Evolutionary conservation across 1,284 basidiomycete genomes (phyloP).

Genomic region (Porogramme epimiltina): DNA sequence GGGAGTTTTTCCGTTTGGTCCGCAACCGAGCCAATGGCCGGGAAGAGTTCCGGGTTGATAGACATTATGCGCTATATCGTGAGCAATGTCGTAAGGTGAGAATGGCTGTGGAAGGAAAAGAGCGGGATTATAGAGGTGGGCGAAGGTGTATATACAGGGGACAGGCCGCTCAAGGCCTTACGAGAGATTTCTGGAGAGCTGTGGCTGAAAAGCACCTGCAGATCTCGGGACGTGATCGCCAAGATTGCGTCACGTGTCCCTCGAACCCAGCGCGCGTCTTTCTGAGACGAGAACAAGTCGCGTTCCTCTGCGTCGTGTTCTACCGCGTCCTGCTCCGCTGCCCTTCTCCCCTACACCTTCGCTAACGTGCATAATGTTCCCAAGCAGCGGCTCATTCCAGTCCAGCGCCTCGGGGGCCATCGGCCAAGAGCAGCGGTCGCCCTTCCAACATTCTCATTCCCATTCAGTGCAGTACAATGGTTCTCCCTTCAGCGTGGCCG

Average conservation of each 20-base stretch:
- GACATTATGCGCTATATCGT: conserved; percentile 15
- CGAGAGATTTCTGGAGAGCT: conserved; percentile 17
- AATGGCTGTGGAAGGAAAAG: background rate
- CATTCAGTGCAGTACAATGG: conserved; percentile 26
- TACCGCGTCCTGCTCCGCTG: background rate
- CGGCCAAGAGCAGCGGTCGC: conserved; percentile 23
- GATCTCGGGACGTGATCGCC: conserved; percentile 11
- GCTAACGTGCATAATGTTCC: conserved; percentile 16
- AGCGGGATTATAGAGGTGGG: background rate
- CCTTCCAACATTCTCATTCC: conserved; percentile 31
- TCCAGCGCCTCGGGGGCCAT: conserved; percentile 10
- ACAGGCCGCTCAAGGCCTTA: background rate
- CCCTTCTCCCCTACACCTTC: background rate
- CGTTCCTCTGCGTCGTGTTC: background rate
- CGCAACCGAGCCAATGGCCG: conserved; percentile 48
- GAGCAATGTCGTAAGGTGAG: background rate
- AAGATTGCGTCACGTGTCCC: conserved; percentile 21
- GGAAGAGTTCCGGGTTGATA: conserved; percentile 40
- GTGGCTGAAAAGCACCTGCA: conserved; percentile 18
- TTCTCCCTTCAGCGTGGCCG: conserved; percentile 32
- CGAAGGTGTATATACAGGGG: conserved; percentile 3
- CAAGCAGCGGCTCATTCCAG: conserved; percentile 26
- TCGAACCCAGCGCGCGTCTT: conserved; percentile 11
- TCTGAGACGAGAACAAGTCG: background rate
- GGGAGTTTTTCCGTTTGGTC: conserved; percentile 38